A percentile compares a stretch with the other conserved stretches of the same genome.
Conservation (phyloP, 768 basidiomycete species). For the Lactifluus echinatus region DNA sequence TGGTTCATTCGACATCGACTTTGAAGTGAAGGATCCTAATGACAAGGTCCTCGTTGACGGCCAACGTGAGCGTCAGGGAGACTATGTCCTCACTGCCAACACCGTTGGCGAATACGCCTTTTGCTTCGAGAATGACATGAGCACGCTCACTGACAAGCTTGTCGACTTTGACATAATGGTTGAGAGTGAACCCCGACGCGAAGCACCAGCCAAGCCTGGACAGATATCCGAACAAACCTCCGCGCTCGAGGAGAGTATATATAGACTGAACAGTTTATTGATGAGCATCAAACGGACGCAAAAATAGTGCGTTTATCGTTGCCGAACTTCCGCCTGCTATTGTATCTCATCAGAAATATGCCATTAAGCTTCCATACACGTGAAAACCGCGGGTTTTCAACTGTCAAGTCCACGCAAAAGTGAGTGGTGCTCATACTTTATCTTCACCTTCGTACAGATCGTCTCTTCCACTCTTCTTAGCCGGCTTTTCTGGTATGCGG, state of each 20-base stretch:
- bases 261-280: slow-evolving; percentile 79
- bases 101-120: slow-evolving; percentile 85
- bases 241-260: slow-evolving; percentile 91
- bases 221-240: slow-evolving; percentile 90
- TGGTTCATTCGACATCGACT: slow-evolving; percentile 94
- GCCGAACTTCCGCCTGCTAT: neutral
- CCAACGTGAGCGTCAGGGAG: slow-evolving; percentile 83
- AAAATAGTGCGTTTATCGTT: slow-evolving; percentile 61
- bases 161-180: slow-evolving; percentile 97
- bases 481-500: slow-evolving; percentile 90
- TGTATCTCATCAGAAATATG: neutral
- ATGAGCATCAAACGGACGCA: slow-evolving; percentile 88
- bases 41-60: slow-evolving; percentile 86
- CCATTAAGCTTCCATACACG: slow-evolving; percentile 77
- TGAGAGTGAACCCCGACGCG: slow-evolving; percentile 89
- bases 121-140: slow-evolving; percentile 98
- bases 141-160: slow-evolving; percentile 87
- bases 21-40: slow-evolving; percentile 84
- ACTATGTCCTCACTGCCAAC: slow-evolving; percentile 96
- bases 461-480: slow-evolving; percentile 30
- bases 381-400: slow-evolving; percentile 89
- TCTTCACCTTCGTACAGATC: neutral
- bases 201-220: slow-evolving; percentile 79
- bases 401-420: slow-evolving; percentile 87
- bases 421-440: slow-evolving; percentile 27